Conservation (phyloP, 2,329 filamentous ascomycete species). For the Myriosclerotinia scirpicola region DNA sequence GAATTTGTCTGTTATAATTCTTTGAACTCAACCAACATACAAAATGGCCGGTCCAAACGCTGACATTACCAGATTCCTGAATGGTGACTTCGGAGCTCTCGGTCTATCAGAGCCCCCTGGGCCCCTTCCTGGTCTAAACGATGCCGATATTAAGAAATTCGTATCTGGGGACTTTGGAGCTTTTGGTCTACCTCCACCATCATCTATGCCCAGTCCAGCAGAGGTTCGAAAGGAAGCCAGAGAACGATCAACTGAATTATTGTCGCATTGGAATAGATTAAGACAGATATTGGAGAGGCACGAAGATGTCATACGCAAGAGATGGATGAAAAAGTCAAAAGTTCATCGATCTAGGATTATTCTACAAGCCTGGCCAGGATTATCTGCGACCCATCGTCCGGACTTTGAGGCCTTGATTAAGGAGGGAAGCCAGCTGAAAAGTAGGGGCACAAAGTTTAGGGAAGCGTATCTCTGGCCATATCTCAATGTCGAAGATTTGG, state of each 20-base stretch:
- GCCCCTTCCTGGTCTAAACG: no score
- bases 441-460: constrained; percentile 31
- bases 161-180: background rate
- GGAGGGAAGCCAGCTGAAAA: constrained; percentile 28
- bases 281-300: constrained; percentile 49
- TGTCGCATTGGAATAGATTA: constrained; percentile 26
- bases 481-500: constrained; percentile 58
- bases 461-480: constrained; percentile 52
- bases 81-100: background rate
- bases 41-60: background rate
- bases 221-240: constrained; percentile 25
- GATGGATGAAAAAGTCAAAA: constrained; percentile 55
- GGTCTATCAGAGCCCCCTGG: background rate
- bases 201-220: constrained; percentile 12
- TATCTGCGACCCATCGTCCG: constrained; percentile 51
- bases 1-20: background rate
- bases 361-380: constrained; percentile 50
- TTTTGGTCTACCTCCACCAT: background rate
- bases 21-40: background rate
- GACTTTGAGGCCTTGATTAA: constrained; percentile 46
- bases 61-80: background rate
- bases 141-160: background rate
- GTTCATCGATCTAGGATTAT: constrained; percentile 49
- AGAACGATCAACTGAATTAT: constrained; percentile 22
- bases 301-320: constrained; percentile 51